Evolutionary conservation across 2,329 filamentous ascomycete species (phyloP).

Genomic region (Xylariomycetidae sp.): DNA sequence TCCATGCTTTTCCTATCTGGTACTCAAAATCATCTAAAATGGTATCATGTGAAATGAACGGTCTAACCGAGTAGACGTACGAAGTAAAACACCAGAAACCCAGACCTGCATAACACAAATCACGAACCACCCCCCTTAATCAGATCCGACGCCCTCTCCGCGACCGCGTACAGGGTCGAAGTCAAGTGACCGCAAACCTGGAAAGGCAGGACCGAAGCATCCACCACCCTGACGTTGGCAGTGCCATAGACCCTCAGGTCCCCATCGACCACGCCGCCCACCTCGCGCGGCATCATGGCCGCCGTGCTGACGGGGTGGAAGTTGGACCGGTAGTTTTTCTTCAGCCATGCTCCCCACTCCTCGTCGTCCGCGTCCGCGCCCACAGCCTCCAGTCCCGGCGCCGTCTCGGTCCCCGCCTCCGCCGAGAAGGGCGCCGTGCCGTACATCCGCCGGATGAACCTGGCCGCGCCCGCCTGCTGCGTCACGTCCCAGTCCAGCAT

Average conservation of each 20-base stretch:
- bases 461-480: constrained; percentile 28
- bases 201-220: constrained; percentile 6
- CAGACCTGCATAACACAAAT: too few relatives aligned
- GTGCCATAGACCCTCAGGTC: constrained; percentile 8
- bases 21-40: too few relatives aligned
- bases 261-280: constrained; percentile 8
- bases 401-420: constrained; percentile 8
- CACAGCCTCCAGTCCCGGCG: constrained; percentile 12
- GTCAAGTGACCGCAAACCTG: constrained; percentile 7
- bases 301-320: constrained; percentile 7
- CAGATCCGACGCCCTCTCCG: constrained; percentile 8
- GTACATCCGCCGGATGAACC: constrained; percentile 18
- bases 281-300: constrained; percentile 7
- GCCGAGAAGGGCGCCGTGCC: constrained; percentile 6
- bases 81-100: too few relatives aligned
- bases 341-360: constrained; percentile 7
- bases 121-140: too few relatives aligned
- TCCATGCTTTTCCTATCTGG: too few relatives aligned
- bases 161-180: constrained; percentile 7
- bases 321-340: too few relatives aligned
- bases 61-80: too few relatives aligned
- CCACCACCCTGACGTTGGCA: constrained; percentile 7
- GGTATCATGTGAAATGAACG: too few relatives aligned
- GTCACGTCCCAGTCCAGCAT: constrained; percentile 32
- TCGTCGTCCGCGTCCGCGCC: constrained; percentile 8